These are phyloP conservation scores for Anthostomella pinea DNA, from an alignment of 2,329 filamentous ascomycete genomes.

Conservation along the genomic window DNA sequence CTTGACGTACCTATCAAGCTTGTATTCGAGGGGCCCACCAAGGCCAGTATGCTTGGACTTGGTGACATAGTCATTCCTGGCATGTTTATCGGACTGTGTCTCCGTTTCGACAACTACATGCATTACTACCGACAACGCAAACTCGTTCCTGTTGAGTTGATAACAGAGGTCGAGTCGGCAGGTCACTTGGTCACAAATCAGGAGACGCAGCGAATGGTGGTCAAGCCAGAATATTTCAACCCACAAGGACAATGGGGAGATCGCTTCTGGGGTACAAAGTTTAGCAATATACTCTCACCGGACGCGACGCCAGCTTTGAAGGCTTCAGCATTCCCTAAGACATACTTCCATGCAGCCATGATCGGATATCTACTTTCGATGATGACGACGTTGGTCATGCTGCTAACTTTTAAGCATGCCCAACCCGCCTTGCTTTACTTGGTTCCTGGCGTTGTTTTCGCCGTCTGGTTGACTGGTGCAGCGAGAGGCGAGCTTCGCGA, in stretches of 20 bases:
- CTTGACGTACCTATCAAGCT: constrained; percentile 93
- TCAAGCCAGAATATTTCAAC: constrained; percentile 53
- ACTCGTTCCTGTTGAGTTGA: constrained; percentile 38
- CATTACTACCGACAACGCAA: constrained; percentile 71
- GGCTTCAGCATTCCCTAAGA: constrained; percentile 66
- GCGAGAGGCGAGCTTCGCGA: constrained; percentile 66
- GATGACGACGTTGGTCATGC: constrained; percentile 70
- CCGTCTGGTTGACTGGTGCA: constrained; percentile 72
- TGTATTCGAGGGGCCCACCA: constrained; percentile 67
- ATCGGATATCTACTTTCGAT: constrained; percentile 77
- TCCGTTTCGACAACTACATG: constrained; percentile 88
- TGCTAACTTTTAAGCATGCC: constrained; percentile 74
- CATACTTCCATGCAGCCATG: constrained; percentile 79
- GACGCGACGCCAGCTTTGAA: constrained; percentile 34
- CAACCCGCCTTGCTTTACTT: constrained; percentile 92
- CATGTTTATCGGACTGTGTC: constrained; percentile 80
- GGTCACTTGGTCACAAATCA: constrained; percentile 35
- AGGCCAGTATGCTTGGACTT: constrained; percentile 78
- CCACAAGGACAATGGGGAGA: constrained; percentile 79
- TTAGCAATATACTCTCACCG: constrained; percentile 24
- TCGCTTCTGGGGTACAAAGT: constrained; percentile 66
- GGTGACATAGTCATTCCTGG: constrained; percentile 94
- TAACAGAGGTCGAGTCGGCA: constrained; percentile 29
- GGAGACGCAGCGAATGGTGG: constrained; percentile 41
- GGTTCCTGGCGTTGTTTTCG: constrained; percentile 77